Evolutionary conservation across 495 filamentous ascomycete species (phyloP).

Genomic region (Talaromyces thailandensis): DNA sequence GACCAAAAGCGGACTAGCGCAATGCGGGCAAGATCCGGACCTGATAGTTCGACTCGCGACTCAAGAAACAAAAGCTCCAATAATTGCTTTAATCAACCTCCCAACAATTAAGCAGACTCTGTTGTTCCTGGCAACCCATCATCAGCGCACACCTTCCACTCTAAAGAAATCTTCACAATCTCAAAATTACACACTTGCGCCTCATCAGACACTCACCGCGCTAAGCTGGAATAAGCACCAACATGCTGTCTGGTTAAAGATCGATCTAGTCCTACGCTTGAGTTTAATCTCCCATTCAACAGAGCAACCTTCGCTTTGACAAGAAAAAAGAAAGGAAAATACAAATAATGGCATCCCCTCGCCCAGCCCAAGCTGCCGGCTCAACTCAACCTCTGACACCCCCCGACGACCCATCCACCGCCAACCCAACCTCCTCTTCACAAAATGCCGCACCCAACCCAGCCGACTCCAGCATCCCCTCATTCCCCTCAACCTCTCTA

Average conservation of each 20-base stretch:
- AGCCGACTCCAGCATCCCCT: conserved; percentile 21
- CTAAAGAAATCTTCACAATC: neutral
- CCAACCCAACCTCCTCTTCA: conserved; percentile 10
- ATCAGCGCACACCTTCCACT: neutral
- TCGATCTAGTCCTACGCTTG: neutral
- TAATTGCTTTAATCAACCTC: neutral
- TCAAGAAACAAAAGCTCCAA: neutral
- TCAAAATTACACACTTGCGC: neutral
- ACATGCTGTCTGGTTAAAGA: neutral
- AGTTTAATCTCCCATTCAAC: neutral
- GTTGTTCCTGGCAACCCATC: neutral
- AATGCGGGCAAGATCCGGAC: neutral
- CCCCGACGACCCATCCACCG: conserved; percentile 29
- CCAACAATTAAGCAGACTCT: neutral
- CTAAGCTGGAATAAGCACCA: neutral
- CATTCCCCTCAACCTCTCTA: conserved; percentile 43
- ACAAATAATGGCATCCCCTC: conserved; percentile 33
- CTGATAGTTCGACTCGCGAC: neutral
- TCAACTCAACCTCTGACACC: conserved; percentile 37
- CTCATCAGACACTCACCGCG: neutral
- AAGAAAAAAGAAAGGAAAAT: neutral
- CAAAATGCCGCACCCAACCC: conserved; percentile 18
- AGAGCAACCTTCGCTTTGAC: neutral
- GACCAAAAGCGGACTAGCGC: neutral
- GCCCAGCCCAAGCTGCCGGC: conserved; percentile 22